Conservation (phyloP, 2,329 filamentous ascomycete species). For the Dactylellina cionopaga region DNA sequence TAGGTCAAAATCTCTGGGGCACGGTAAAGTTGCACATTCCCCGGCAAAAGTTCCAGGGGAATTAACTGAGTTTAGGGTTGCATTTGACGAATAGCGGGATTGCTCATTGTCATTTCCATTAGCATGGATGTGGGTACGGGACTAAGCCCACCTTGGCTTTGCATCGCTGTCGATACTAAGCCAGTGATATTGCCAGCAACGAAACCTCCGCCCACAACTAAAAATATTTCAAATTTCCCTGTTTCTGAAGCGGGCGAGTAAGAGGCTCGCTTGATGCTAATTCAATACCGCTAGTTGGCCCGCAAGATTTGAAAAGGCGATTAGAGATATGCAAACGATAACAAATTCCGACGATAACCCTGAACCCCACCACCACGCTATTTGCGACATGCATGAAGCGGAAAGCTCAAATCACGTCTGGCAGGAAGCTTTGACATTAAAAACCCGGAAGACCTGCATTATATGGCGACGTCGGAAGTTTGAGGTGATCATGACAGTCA, state of each 20-base stretch:
- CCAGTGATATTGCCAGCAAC: conserved; percentile 4
- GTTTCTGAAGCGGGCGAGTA: conserved; percentile 18
- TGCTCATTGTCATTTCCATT: conserved; percentile 13
- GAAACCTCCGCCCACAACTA: conserved; percentile 39
- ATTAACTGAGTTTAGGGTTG: conserved; percentile 35
- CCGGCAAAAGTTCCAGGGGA: conserved; percentile 15
- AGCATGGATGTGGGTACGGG: conserved; percentile 41
- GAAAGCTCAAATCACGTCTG: conserved; percentile 16
- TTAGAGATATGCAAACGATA: conserved; percentile 51
- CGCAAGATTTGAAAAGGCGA: conserved; percentile 41
- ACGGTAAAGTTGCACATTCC: conserved; percentile 37
- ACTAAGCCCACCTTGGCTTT: conserved; percentile 48
- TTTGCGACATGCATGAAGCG: conserved; percentile 18
- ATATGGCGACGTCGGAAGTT: conserved; percentile 32
- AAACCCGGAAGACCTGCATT: conserved; percentile 20
- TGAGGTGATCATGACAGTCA: conserved; percentile 34
- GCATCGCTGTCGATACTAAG: conserved; percentile 10
- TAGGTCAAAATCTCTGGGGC: conserved; percentile 25
- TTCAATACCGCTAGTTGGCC: conserved; percentile 14
- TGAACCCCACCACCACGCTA: conserved; percentile 44
- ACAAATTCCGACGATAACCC: conserved; percentile 53
- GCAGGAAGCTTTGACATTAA: conserved; percentile 32
- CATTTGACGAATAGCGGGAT: conserved; percentile 26
- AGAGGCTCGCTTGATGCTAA: conserved; percentile 20
- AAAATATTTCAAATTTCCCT: conserved; percentile 51